These are phyloP conservation scores for Chytridiales sp. DNA, from an alignment of 371 early-diverging fungal genomes.

Conservation along the genomic window DNA sequence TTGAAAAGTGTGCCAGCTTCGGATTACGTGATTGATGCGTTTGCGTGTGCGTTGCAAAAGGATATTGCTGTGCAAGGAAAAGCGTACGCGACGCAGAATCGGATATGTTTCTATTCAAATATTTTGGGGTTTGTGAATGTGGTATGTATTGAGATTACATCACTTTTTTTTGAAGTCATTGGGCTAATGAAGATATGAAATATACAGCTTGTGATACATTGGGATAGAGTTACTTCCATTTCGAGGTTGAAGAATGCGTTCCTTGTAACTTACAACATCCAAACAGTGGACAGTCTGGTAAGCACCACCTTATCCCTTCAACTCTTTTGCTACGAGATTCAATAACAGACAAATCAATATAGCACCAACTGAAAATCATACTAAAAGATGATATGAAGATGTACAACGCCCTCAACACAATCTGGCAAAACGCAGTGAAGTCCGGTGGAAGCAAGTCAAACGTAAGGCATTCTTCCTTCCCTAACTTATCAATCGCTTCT, in stretches of 20 bases:
- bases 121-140: slow-evolving; percentile 96
- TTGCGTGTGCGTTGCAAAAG: slow-evolving; percentile 87
- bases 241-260: slow-evolving; percentile 67
- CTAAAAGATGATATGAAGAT: slow-evolving; percentile 33
- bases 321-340: too few relatives aligned
- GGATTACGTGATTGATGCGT: slow-evolving; percentile 70
- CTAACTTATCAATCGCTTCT: too few relatives aligned
- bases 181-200: not conserved
- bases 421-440: slow-evolving; percentile 33
- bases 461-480: too few relatives aligned
- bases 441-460: too few relatives aligned
- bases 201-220: slow-evolving; percentile 71
- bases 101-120: slow-evolving; percentile 91
- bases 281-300: slow-evolving; percentile 17
- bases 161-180: not conserved
- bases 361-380: slow-evolving; percentile 39
- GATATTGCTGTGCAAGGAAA: slow-evolving; percentile 92
- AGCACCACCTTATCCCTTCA: too few relatives aligned
- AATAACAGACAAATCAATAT: not conserved
- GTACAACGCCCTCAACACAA: slow-evolving; percentile 14
- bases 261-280: slow-evolving; percentile 13
- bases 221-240: slow-evolving; percentile 79
- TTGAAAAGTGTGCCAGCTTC: slow-evolving; percentile 58
- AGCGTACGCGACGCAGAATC: slow-evolving; percentile 81
- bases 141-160: slow-evolving; percentile 38